Evolutionary conservation across 257 asterid species (phyloP).

Genomic region (Rauvolfia tetraphylla): DNA sequence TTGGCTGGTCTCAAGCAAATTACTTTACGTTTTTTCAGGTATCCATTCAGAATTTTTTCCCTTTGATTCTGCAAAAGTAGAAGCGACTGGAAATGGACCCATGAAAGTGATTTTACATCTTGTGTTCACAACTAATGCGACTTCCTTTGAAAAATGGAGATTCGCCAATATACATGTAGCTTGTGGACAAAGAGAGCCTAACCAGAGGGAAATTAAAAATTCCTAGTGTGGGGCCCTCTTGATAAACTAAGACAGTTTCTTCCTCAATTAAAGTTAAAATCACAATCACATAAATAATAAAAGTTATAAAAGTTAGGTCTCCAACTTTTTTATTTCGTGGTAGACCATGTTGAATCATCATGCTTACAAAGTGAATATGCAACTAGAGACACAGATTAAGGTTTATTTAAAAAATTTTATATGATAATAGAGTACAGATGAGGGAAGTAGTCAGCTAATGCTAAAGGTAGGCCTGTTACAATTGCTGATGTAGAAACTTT

Average conservation of each 20-base stretch:
- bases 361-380: slow-evolving; percentile 30
- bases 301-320: slow-evolving; percentile 63
- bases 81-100: slow-evolving; percentile 12
- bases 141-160: slow-evolving; percentile 14
- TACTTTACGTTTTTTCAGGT: slow-evolving; percentile 17
- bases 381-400: slow-evolving; percentile 27
- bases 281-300: slow-evolving; percentile 32
- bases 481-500: not conserved
- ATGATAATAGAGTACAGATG: slow-evolving; percentile 25
- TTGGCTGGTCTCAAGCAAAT: not conserved
- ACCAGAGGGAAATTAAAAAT: slow-evolving; percentile 37
- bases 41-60: slow-evolving; percentile 10
- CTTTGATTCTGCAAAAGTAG: not conserved
- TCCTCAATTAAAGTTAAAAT: slow-evolving; percentile 45
- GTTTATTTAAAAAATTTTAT: slow-evolving; percentile 18
- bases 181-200: slow-evolving; percentile 38
- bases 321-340: slow-evolving; percentile 39
- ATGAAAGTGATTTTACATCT: slow-evolving; percentile 5
- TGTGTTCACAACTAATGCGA: not conserved
- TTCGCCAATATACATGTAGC: slow-evolving; percentile 22
- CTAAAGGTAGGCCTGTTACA: not conserved
- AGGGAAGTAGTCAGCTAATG: not conserved
- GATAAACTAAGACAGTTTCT: slow-evolving; percentile 27
- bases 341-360: slow-evolving; percentile 38
- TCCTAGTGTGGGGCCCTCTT: slow-evolving; percentile 42